These are phyloP conservation scores for Diaporthe vexans DNA, from an alignment of 2,329 filamentous ascomycete genomes.

Conservation along the genomic window DNA sequence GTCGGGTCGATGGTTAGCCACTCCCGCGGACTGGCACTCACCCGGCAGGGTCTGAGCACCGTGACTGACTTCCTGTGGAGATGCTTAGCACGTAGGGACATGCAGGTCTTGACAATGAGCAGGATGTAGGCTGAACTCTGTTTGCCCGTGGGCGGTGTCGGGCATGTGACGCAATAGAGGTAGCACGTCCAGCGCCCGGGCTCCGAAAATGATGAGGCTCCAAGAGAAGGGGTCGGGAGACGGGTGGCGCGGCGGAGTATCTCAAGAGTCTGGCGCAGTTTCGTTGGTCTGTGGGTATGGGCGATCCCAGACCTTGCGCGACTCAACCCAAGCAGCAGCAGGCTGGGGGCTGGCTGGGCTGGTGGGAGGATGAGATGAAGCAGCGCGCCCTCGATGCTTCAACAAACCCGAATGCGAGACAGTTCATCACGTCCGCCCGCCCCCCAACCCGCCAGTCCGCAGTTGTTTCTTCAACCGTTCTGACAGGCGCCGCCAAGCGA, in stretches of 20 bases:
- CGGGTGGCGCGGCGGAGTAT: conserved; percentile 10
- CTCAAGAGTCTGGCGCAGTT: conserved; percentile 8
- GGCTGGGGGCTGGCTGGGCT: not conserved
- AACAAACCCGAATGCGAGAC: not conserved
- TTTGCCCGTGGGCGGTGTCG: not conserved
- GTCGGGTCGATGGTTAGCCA: not conserved
- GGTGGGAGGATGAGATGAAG: conserved; percentile 4
- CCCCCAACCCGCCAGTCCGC: not conserved
- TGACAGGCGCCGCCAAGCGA: conserved; percentile 22
- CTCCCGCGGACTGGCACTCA: too few species aligned
- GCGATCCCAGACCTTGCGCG: conserved; percentile 1
- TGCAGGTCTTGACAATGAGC: conserved; percentile 19
- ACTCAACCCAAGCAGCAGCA: conserved; percentile 9
- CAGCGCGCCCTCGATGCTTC: not conserved
- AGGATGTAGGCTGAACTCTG: conserved; percentile 23
- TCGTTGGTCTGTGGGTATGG: conserved; percentile 18
- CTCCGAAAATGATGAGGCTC: conserved; percentile 21
- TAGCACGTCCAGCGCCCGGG: conserved; percentile 1
- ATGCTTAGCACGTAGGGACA: not conserved
- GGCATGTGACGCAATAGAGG: conserved; percentile 4
- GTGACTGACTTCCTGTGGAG: not conserved
- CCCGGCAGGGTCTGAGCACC: not conserved
- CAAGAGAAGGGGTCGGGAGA: conserved; percentile 8
- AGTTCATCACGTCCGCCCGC: not conserved
- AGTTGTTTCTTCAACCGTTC: not conserved